These are phyloP conservation scores for Diospyros kaki DNA, from an alignment of 148 eudicot species.

Conservation along the genomic window DNA sequence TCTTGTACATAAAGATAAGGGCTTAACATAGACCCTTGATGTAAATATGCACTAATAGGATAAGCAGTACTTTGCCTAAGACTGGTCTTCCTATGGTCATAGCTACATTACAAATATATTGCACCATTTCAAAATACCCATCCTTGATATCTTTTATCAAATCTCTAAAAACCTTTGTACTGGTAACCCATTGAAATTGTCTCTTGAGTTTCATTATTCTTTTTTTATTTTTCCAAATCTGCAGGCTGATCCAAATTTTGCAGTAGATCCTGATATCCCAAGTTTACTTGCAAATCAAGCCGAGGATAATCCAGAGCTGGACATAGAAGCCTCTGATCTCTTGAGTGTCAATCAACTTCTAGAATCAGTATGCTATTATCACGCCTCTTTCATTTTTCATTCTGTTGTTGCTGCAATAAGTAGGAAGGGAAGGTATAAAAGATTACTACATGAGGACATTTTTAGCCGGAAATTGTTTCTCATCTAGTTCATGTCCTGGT, in stretches of 20 bases:
- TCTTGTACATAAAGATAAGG: no score
- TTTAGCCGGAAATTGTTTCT: background rate
- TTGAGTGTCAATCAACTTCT: conserved; percentile 77
- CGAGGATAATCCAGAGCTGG: conserved; percentile 35
- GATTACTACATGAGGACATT: background rate
- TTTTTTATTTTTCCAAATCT: conserved; percentile 13
- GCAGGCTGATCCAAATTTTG: conserved; percentile 46
- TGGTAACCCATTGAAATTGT: background rate
- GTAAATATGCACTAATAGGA: no score
- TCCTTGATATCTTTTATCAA: no score
- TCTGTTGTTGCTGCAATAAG: background rate
- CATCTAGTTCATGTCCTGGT: background rate
- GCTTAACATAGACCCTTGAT: no score
- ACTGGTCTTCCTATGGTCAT: no score
- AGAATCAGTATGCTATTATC: conserved; percentile 61
- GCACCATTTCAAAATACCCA: no score
- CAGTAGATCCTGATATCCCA: conserved; percentile 47
- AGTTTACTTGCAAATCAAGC: conserved; percentile 29
- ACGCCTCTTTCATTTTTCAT: background rate
- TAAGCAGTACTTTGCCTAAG: no score
- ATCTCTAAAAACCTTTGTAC: no score
- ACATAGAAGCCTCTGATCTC: conserved; percentile 37
- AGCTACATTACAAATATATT: no score
- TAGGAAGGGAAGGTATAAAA: background rate
- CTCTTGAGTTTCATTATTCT: background rate